Percentiles rank a stretch among this genome's conserved stretches.
Conservation (phyloP, 441 rosid species). For the Adansonia rubrostipa region DNA sequence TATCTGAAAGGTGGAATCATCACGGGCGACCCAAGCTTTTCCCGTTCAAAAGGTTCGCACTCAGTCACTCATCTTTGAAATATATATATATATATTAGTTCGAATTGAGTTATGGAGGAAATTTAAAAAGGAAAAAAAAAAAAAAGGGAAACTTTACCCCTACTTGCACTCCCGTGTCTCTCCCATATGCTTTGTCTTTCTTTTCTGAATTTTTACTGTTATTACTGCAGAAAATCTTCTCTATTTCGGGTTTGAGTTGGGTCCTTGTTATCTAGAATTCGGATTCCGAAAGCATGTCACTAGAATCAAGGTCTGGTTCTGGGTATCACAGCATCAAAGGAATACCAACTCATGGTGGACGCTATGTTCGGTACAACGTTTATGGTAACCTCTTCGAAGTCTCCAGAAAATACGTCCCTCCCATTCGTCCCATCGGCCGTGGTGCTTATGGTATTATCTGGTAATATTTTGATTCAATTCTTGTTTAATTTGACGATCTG, state of each 20-base stretch:
- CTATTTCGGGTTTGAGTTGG: slow-evolving; percentile 7
- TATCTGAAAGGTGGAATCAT: not conserved
- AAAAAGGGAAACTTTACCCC: slow-evolving; percentile 12
- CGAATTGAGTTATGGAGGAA: not conserved
- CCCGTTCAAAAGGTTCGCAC: not conserved
- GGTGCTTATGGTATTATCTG: slow-evolving; percentile 74
- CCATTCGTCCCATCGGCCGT: slow-evolving; percentile 75
- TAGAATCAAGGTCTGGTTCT: slow-evolving; percentile 56
- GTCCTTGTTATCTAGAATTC: slow-evolving; percentile 5
- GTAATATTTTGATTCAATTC: not conserved
- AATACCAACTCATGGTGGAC: slow-evolving; percentile 58
- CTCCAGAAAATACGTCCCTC: slow-evolving; percentile 69
- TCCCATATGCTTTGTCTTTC: not conserved
- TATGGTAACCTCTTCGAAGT: slow-evolving; percentile 76
- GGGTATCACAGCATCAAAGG: slow-evolving; percentile 53
- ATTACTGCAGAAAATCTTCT: not conserved
- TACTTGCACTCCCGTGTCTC: not conserved
- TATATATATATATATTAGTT: too few relatives aligned
- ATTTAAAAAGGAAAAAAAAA: not conserved
- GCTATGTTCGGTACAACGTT: slow-evolving; percentile 67
- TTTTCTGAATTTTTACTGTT: not conserved
- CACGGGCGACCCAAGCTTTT: not conserved
- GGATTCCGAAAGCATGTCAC: slow-evolving; percentile 39
- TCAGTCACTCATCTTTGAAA: not conserved
- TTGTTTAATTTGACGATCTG: not conserved